Percentiles rank a stretch among this genome's conserved stretches.
Conservation (phyloP, 805 yeast genomes). For the Crinitomyces ghanaensis region DNA sequence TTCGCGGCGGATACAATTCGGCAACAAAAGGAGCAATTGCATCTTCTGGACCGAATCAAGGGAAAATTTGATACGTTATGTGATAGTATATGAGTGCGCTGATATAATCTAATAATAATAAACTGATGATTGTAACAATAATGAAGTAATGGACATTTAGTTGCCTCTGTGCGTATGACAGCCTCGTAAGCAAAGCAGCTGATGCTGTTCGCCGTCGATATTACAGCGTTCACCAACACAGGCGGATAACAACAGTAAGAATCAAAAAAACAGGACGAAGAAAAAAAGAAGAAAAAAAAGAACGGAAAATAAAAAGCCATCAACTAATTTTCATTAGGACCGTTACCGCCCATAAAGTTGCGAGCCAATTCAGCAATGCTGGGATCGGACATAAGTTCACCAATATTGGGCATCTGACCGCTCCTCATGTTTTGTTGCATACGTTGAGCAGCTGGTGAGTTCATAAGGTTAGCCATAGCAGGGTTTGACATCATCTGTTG, state of each 20-base stretch:
- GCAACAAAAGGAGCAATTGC: constrained; percentile 14
- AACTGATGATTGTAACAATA: too few species aligned
- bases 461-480: constrained; percentile 62
- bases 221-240: too few species aligned
- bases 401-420: constrained; percentile 47
- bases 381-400: constrained; percentile 72
- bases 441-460: constrained; percentile 66
- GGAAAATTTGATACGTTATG: too few species aligned
- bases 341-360: constrained; percentile 51
- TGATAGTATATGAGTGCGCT: too few species aligned
- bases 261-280: too few species aligned
- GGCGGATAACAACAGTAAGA: too few species aligned
- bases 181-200: neutral
- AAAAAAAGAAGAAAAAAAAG: too few species aligned
- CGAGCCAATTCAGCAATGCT: constrained; percentile 60
- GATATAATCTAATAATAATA: too few species aligned
- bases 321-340: too few species aligned
- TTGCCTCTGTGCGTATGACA: neutral
- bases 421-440: constrained; percentile 68
- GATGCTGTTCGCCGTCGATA: constrained; percentile 1
- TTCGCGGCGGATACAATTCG: constrained; percentile 14
- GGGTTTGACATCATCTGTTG: constrained; percentile 84
- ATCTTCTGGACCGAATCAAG: constrained; percentile 13
- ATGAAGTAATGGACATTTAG: too few species aligned
- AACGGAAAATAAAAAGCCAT: too few species aligned